Evolutionary conservation across 1,284 basidiomycete species (phyloP), one percentile per base, ranked within the genome.

Genomic region (Naganishia albida): DNA sequence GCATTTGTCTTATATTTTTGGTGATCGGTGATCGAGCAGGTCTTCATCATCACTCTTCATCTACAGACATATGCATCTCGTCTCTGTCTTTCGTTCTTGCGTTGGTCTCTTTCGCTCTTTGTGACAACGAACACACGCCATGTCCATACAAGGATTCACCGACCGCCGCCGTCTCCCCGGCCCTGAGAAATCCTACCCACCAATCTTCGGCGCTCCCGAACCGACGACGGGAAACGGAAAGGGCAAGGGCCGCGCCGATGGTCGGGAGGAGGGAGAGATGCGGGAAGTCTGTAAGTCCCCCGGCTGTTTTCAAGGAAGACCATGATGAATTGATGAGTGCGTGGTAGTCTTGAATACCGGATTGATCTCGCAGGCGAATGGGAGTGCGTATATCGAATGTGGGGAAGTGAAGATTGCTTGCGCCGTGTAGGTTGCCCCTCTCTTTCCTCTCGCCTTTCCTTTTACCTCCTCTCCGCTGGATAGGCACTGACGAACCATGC

Each of bases 381-480:
- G 95, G 0, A 95, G 92, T 48, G 91, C 91, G 12, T 99, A 97
- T 75, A 88, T 98, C 69, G 95, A 99, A 79, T 89, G 71, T 87
- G 15, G 89, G 86, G 71, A 73, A 3, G 90, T 91, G 0, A 99
- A 98, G 81, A 86, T 98, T 69, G 92, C 93, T 2, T 96, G 93
- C 75, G 93, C 94, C 49, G 90, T 97, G 89, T 95, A 72, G 72
- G 87, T 77, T 18, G 34, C 2, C 18, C 15, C 23, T 28, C 48
- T 13, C n/a, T 43, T 26, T 13, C 50, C 3, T 20, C 26, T 39
- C 38, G 43, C 23, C 40, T 34, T 49, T 34, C n/a, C 26, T 8
- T 10, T 6, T 34, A 6, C 34, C 34, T 6, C 10, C 34, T 34
- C 4, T 34, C 34, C 34, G 34, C 12, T 42, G 18, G 26, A 26